These are phyloP conservation scores for Candida silvatica DNA, from an alignment of 805 yeast genomes.

Conservation along the genomic window DNA sequence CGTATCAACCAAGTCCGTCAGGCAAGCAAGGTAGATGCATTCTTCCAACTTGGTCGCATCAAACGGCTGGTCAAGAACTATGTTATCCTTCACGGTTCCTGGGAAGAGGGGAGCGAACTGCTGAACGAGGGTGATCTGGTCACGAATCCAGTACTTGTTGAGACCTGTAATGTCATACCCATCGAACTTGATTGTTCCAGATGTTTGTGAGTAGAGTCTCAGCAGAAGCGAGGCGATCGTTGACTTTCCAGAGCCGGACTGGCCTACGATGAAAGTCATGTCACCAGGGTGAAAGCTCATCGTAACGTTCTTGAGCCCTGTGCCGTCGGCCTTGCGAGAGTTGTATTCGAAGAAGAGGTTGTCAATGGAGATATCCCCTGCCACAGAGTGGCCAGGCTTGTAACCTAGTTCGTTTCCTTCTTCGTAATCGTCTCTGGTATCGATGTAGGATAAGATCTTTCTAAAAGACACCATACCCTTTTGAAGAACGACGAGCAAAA, in stretches of 20 bases:
- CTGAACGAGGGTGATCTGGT: slow-evolving; percentile 64
- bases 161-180: slow-evolving; percentile 37
- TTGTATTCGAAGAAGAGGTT: slow-evolving; percentile 61
- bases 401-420: too few species aligned
- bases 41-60: slow-evolving; percentile 19
- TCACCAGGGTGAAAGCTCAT: slow-evolving; percentile 35
- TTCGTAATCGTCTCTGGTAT: neutral
- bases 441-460: slow-evolving; percentile 35
- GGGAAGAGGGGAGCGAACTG: slow-evolving; percentile 63
- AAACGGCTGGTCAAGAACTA: slow-evolving; percentile 17
- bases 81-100: slow-evolving; percentile 54
- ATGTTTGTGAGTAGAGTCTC: slow-evolving; percentile 43
- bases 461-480: slow-evolving; percentile 65
- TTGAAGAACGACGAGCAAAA: slow-evolving; percentile 52
- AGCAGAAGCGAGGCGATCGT: slow-evolving; percentile 60
- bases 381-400: slow-evolving; percentile 10
- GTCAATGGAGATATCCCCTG: slow-evolving; percentile 46
- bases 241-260: slow-evolving; percentile 92
- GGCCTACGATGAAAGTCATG: slow-evolving; percentile 66
- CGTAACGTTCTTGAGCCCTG: slow-evolving; percentile 39
- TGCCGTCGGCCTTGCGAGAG: slow-evolving; percentile 34
- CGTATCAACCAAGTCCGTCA: slow-evolving; percentile 38
- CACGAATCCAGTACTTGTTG: slow-evolving; percentile 42
- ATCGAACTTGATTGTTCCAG: slow-evolving; percentile 56
- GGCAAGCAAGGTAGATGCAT: slow-evolving; percentile 45